Evolutionary conservation across 371 early-diverging fungal species (phyloP), one percentile per base, ranked within the genome.

Genomic region (Actinomortierella ambigua): DNA sequence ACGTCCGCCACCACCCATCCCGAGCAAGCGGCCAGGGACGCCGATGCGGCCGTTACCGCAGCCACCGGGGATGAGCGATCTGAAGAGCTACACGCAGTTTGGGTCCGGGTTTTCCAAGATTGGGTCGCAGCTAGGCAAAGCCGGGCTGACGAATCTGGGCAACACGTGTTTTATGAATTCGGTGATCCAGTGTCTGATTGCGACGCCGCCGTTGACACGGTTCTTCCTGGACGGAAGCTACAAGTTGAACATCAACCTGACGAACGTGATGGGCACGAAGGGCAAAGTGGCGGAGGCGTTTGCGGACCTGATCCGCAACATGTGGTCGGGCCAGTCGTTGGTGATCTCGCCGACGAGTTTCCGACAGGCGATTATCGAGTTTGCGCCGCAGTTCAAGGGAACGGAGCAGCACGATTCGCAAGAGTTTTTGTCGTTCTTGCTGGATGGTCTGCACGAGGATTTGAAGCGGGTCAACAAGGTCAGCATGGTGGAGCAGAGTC

Each of bases 141-240:
- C 87, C 0, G 99, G 99, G 2, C 76, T 98, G 59, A 89, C 88
- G 57, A 98, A 98, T 69, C 65, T 98, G 41, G 99, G 99, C 28
- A 99, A 99, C 70, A 98, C 98, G 0, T 99, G 99, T 73, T 99
- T 88, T 76, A 95, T 98, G 95, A 99, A 98, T 78, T 93, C 96
- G 3, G 88, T 92, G 22, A 77, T 99, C 24, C 99, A 99, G 75
- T 98, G 98, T 68, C 62, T 99, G 50, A 90, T 88, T 46, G 92
- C 90, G 7, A 95, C 96, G 2, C 78, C 86, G 34, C 95, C 95
- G 14, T 79, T 98, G 26, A 84, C 95, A 2, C 81, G 92, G 23
- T 97, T 90, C 71, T 97, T 93, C 63, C 65, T 88, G 75, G 85
- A 84, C 59, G 93, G 93, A 24, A 83, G 79, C 29, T 95, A 85